A percentile compares a stretch with the other conserved stretches of the same genome.
These are phyloP conservation scores for Candida multigemmis DNA, from an alignment of 805 yeast species.

Conservation along the genomic window DNA sequence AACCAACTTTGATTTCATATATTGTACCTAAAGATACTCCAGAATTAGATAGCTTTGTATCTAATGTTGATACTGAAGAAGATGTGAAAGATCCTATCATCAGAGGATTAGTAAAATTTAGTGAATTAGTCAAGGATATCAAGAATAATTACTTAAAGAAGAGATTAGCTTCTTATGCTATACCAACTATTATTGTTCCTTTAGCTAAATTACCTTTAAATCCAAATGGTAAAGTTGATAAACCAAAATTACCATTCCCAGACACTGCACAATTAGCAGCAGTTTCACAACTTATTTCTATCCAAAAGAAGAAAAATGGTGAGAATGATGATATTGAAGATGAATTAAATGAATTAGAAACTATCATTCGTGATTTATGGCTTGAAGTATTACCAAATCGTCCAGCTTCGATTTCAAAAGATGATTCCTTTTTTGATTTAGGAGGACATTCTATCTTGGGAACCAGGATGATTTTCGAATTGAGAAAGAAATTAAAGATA, in stretches of 20 bases:
- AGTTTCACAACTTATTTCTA: slow-evolving; percentile 48
- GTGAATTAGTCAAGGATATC: slow-evolving; percentile 71
- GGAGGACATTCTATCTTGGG: slow-evolving; percentile 98
- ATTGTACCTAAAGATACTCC: slow-evolving; percentile 65
- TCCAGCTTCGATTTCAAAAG: slow-evolving; percentile 68
- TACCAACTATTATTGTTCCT: slow-evolving; percentile 88
- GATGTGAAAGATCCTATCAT: slow-evolving; percentile 57
- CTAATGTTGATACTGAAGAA: slow-evolving; percentile 38
- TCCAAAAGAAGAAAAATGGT: slow-evolving; percentile 28
- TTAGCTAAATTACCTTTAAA: slow-evolving; percentile 80
- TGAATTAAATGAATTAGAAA: slow-evolving; percentile 56
- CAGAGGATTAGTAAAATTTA: slow-evolving; percentile 66
- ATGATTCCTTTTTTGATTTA: slow-evolving; percentile 89
- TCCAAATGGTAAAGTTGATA: slow-evolving; percentile 97
- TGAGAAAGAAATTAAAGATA: slow-evolving; percentile 67
- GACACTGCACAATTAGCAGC: slow-evolving; percentile 74
- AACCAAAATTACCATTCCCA: slow-evolving; percentile 95
- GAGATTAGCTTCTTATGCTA: slow-evolving; percentile 86
- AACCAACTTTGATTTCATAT: slow-evolving; percentile 83
- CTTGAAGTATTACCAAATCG: slow-evolving; percentile 71
- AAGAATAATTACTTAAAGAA: slow-evolving; percentile 69
- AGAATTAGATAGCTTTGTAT: slow-evolving; percentile 40
- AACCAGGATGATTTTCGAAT: slow-evolving; percentile 90
- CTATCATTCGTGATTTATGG: slow-evolving; percentile 76
- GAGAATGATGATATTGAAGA: slow-evolving; percentile 34